phyloP scores from a whole-genome alignment of 2,329 filamentous ascomycete species.

The Diaporthe helianthi region DNA sequence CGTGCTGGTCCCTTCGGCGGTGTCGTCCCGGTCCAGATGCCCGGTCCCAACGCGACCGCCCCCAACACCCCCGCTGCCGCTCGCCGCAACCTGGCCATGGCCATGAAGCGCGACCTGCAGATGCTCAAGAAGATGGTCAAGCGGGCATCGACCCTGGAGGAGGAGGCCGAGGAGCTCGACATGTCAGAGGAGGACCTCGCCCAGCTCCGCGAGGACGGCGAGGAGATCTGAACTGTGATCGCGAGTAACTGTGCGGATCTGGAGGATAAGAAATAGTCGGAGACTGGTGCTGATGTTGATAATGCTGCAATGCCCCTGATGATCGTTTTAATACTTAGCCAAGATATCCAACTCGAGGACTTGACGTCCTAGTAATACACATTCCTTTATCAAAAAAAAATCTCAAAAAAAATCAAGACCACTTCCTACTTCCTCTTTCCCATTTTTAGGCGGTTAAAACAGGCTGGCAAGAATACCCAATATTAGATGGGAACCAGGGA shows the following conservation, averaged over 20 bases:
- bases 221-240: conserved; percentile 35
- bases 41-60: conserved; percentile 29
- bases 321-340: conserved; percentile 20
- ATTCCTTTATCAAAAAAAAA: conserved; percentile 24
- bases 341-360: conserved; percentile 28
- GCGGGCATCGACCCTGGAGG: conserved; percentile 34
- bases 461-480: too few relatives aligned
- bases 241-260: conserved; percentile 5
- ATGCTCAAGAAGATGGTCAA: conserved; percentile 36
- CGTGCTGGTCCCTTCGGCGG: conserved; percentile 67
- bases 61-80: conserved; percentile 35
- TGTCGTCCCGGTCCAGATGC: conserved; percentile 46
- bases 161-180: conserved; percentile 26
- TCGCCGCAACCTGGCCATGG: conserved; percentile 40
- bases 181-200: conserved; percentile 36
- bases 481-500: neutral
- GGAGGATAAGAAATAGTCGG: conserved; percentile 20
- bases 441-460: neutral
- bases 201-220: conserved; percentile 36
- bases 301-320: conserved; percentile 23
- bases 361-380: conserved; percentile 25
- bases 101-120: conserved; percentile 40
- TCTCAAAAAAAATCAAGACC: too few relatives aligned
- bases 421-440: neutral
- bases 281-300: conserved; percentile 28